Evolutionary conservation across 305 asterid species (phyloP), one percentile per base, ranked within the genome.

Genomic region (Ilex paraguariensis): DNA sequence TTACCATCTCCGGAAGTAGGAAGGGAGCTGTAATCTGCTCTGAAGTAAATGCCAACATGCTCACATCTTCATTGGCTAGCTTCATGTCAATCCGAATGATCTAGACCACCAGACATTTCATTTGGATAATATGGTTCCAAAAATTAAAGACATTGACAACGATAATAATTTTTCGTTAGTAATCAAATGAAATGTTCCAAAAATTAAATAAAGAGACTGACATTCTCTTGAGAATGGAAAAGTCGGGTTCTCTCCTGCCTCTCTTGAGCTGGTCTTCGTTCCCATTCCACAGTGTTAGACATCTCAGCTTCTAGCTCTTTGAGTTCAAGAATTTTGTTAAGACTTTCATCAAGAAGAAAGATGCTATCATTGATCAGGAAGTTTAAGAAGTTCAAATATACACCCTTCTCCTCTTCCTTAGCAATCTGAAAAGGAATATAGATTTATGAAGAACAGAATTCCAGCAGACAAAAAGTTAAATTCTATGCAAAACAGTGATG

Each of bases 271-370:
- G 96, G 87, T 71, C 96, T 81, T 66, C 78, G 78, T 77, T 94
- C 99, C 99, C 98, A 94, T 66, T 90, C 99, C 45, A 66, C 82
- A 4, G 82, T 82, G 71, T 94, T 94, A 49, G 96, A 88, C 95
- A 94, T 94, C 90, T 94, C 97, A 51, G 97, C 95, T 81, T 94
- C 99, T 61, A 90, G 77, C 82, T 81, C 97, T 90, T 93, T 93
- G 45, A 79, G 83, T 76, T 90, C 99, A 63, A 93, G 96, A 75
- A 93, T 93, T 74, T 90, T 93, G 67, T 93, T 93, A 59, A 93
- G 95, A 86, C 99, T 93, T 79, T 93, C 99, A 71, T 93, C 99
- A 53, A 93, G 82, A 63, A 93, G 91, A 77, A 78, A 90, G 67
- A 93, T 93, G 77, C 99, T 90, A 81, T 93, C 99, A 64, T 93